phyloP scores from a whole-genome alignment of 2,329 filamentous ascomycete genomes.

The Coleophoma eucalyptorum region DNA sequence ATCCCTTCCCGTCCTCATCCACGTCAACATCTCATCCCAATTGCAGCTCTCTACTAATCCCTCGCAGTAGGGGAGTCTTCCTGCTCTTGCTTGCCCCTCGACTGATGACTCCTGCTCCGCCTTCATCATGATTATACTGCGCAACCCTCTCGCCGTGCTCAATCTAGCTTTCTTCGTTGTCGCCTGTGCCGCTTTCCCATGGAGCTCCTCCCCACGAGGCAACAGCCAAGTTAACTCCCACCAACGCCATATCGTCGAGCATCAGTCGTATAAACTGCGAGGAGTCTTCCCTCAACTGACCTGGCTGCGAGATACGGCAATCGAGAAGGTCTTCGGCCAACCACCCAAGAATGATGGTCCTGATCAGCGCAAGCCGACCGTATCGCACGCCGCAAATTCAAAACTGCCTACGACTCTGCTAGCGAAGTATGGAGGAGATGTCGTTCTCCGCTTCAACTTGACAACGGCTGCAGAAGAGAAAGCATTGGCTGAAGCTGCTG shows the following conservation, averaged over 20 bases:
- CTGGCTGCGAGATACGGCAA: slow-evolving; percentile 44
- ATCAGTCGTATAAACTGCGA: slow-evolving; percentile 8
- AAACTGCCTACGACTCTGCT: slow-evolving; percentile 29
- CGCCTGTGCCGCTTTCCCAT: slow-evolving; percentile 12
- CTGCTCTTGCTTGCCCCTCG: no score
- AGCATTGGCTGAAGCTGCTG: slow-evolving; percentile 68
- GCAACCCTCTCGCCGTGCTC: no score
- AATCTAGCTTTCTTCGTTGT: not conserved
- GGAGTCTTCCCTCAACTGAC: slow-evolving; percentile 43
- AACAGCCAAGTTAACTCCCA: slow-evolving; percentile 8
- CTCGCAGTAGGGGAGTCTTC: no score
- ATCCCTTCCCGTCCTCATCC: no score
- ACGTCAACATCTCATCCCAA: no score
- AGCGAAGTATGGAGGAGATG: slow-evolving; percentile 66
- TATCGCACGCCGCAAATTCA: slow-evolving; percentile 18
- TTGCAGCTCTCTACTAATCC: no score
- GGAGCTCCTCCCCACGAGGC: slow-evolving; percentile 4
- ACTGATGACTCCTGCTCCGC: no score
- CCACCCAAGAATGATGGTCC: slow-evolving; percentile 8
- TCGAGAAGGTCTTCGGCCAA: slow-evolving; percentile 47
- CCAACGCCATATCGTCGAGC: slow-evolving; percentile 8
- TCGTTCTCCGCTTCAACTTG: slow-evolving; percentile 88
- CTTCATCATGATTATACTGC: no score
- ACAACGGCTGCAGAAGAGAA: slow-evolving; percentile 63
- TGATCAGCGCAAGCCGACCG: slow-evolving; percentile 15